Evolutionary conservation across 2,329 filamentous ascomycete species (phyloP).

Genomic region (Fusarium multiceps): DNA sequence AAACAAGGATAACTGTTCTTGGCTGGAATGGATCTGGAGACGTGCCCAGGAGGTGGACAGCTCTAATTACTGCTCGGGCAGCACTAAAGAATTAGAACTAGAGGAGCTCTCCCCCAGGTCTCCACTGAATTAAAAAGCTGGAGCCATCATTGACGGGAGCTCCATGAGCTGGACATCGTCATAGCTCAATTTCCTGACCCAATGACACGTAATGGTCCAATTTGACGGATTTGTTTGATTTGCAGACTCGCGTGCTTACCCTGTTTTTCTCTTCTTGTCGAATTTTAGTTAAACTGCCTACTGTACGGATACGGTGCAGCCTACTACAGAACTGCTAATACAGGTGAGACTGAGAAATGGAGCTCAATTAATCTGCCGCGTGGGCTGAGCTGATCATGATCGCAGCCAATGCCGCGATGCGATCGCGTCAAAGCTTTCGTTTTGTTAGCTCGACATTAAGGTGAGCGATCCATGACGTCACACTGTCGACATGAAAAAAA

Average conservation of each 20-base stretch:
- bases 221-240: constrained; percentile 15
- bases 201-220: constrained; percentile 38
- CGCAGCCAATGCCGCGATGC: constrained; percentile 31
- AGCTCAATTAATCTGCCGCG: constrained; percentile 4
- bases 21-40: constrained; percentile 36
- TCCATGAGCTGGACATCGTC: constrained; percentile 27
- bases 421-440: constrained; percentile 32
- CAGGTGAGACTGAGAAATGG: not conserved
- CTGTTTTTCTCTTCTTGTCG: constrained; percentile 21
- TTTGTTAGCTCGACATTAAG: constrained; percentile 23
- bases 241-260: constrained; percentile 12
- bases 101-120: constrained; percentile 22
- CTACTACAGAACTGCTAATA: not conserved
- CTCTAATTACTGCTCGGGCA: constrained; percentile 8
- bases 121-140: constrained; percentile 28
- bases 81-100: constrained; percentile 6
- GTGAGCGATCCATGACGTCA: constrained; percentile 46
- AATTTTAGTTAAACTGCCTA: not conserved
- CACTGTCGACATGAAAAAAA: constrained; percentile 7
- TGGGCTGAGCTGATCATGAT: constrained; percentile 35
- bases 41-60: constrained; percentile 2
- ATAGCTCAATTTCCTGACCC: constrained; percentile 11
- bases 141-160: constrained; percentile 32
- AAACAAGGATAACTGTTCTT: constrained; percentile 35
- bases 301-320: not conserved